phyloP scores from a whole-genome alignment of 2,329 filamentous ascomycete species.

The Xylaria sp. region DNA sequence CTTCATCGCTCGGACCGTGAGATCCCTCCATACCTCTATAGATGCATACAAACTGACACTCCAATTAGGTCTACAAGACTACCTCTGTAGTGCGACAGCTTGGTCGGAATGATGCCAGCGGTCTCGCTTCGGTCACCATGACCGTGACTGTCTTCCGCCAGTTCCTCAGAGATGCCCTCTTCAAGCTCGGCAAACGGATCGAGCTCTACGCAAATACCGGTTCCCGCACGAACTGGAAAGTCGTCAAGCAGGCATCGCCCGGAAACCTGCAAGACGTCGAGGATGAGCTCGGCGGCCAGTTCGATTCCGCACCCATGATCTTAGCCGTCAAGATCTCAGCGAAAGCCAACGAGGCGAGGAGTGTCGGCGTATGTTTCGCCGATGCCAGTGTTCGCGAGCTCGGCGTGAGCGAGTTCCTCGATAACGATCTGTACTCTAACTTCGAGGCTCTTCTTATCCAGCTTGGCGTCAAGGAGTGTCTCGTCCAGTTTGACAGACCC shows the following conservation, averaged over 20 bases:
- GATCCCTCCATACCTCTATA: slow-evolving; percentile 17
- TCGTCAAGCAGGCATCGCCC: slow-evolving; percentile 85
- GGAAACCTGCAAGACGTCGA: slow-evolving; percentile 96
- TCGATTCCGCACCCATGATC: slow-evolving; percentile 90
- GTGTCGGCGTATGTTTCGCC: slow-evolving; percentile 92
- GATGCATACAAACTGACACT: background rate
- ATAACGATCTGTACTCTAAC: slow-evolving; percentile 97
- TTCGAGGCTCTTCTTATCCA: slow-evolving; percentile 96
- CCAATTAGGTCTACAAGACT: slow-evolving; percentile 79
- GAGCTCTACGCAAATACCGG: slow-evolving; percentile 79
- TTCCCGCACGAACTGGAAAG: slow-evolving; percentile 84
- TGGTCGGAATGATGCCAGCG: slow-evolving; percentile 75
- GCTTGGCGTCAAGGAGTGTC: slow-evolving; percentile 87
- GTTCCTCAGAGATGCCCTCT: slow-evolving; percentile 89
- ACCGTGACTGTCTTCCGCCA: slow-evolving; percentile 92
- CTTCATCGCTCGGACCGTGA: slow-evolving; percentile 72
- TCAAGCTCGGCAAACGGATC: slow-evolving; percentile 82
- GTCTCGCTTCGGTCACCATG: slow-evolving; percentile 89
- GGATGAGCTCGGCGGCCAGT: slow-evolving; percentile 81
- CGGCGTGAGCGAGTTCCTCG: slow-evolving; percentile 95
- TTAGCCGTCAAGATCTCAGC: slow-evolving; percentile 88
- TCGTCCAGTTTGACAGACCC: slow-evolving; percentile 71
- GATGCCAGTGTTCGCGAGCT: slow-evolving; percentile 94
- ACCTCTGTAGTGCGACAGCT: slow-evolving; percentile 91
- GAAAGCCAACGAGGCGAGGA: slow-evolving; percentile 78